Evolutionary conservation across 2,329 filamentous ascomycete genomes (phyloP).

Genomic region (Verticillium longisporum): DNA sequence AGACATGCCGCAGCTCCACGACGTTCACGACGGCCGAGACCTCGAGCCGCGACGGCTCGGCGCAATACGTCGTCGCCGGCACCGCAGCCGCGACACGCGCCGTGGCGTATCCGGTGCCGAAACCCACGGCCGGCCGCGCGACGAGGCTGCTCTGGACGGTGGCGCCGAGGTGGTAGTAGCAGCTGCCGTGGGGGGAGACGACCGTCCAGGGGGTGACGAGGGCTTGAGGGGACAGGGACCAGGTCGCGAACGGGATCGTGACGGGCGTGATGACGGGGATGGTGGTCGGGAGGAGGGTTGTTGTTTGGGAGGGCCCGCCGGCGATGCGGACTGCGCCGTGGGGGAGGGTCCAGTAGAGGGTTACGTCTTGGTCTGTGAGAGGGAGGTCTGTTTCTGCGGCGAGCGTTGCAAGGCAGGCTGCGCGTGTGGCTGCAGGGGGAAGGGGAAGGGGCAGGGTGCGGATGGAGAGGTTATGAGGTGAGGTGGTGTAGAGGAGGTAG

Average conservation of each 20-base stretch:
- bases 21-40: not conserved
- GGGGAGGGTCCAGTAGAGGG: not conserved
- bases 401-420: not conserved
- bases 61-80: not conserved
- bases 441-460: not conserved
- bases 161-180: not conserved
- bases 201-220: not conserved
- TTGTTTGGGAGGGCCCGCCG: not conserved
- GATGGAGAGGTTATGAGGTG: not conserved
- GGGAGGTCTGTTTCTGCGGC: not conserved
- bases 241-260: not conserved
- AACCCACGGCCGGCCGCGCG: not conserved
- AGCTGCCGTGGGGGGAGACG: not conserved
- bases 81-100: not conserved
- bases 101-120: not conserved
- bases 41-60: not conserved
- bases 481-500: not conserved
- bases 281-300: not conserved
- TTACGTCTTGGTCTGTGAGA: not conserved
- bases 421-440: not conserved
- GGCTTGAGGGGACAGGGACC: not conserved
- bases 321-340: not conserved
- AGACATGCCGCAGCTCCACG: not conserved
- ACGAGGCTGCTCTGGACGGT: not conserved
- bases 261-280: not conserved